A percentile compares a stretch with the other conserved stretches of the same genome.
Conservation (phyloP, 2,329 filamentous ascomycete genomes). For the Fusarium goolgardi region DNA sequence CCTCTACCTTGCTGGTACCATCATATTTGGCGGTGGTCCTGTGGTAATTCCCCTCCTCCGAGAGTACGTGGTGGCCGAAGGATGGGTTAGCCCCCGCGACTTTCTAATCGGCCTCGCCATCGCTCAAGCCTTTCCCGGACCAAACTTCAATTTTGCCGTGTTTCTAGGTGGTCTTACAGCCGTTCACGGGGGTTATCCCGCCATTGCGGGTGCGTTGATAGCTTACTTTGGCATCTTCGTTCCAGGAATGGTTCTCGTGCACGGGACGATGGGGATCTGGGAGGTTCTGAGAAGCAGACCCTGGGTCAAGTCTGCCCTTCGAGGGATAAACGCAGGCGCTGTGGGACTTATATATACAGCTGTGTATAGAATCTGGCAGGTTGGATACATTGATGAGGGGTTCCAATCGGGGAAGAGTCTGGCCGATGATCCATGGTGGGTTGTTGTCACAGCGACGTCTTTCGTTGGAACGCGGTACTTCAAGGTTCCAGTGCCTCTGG, state of each 20-base stretch:
- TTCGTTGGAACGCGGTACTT: conserved; percentile 19
- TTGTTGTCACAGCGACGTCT: conserved; percentile 64
- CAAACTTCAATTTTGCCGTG: conserved; percentile 65
- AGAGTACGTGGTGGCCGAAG: conserved; percentile 72
- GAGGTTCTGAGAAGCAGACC: conserved; percentile 57
- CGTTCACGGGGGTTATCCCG: conserved; percentile 51
- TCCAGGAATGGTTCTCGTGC: conserved; percentile 61
- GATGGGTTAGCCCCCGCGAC: conserved; percentile 77
- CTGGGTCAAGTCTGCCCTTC: conserved; percentile 61
- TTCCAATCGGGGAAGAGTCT: conserved; percentile 63
- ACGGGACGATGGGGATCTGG: conserved; percentile 68
- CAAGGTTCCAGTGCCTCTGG: neutral
- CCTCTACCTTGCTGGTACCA: conserved; percentile 78
- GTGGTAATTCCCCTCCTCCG: conserved; percentile 73
- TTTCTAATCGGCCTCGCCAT: conserved; percentile 79
- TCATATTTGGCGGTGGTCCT: conserved; percentile 73
- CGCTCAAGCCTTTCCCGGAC: conserved; percentile 73
- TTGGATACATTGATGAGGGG: conserved; percentile 66
- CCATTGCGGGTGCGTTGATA: conserved; percentile 61
- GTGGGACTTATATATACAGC: conserved; percentile 73
- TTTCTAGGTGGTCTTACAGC: conserved; percentile 66
- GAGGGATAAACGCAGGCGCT: conserved; percentile 69
- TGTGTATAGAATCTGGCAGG: conserved; percentile 71
- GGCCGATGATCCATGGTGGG: conserved; percentile 71
- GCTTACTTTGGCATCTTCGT: conserved; percentile 65